phyloP scores from a whole-genome alignment of 169 alveolate genomes.

The Plasmodium berghei region DNA sequence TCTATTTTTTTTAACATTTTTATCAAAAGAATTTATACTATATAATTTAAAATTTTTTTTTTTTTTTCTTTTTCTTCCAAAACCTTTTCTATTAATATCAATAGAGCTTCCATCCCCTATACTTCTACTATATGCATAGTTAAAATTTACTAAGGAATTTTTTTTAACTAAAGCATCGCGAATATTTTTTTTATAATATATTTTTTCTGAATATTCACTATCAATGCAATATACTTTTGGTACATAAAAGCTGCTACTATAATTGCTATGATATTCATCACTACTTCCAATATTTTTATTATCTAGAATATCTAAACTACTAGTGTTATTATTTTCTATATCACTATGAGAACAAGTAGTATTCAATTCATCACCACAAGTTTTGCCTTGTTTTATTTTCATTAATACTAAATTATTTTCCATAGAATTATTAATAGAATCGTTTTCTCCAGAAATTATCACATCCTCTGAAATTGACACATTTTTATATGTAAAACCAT shows the following conservation, averaged over 20 bases:
- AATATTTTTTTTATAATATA: background rate
- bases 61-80: constrained; percentile 2
- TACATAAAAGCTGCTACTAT: too few species aligned
- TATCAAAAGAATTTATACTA: constrained; percentile 11
- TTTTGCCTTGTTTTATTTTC: background rate
- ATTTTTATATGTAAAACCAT: constrained; percentile 7
- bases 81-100: background rate
- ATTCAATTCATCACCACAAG: background rate
- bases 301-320: background rate
- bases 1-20: constrained; percentile 5
- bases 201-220: background rate
- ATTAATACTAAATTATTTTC: constrained; percentile 2
- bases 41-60: constrained; percentile 5
- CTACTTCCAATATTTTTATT: background rate
- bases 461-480: constrained; percentile 35
- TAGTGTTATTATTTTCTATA: background rate
- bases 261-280: background rate
- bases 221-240: too few species aligned
- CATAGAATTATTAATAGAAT: constrained; percentile 12
- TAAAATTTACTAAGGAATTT: too few species aligned
- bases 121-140: too few species aligned
- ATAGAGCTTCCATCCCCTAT: background rate
- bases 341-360: background rate
- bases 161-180: too few species aligned
- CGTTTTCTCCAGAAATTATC: constrained; percentile 1